Evolutionary conservation across 1,284 basidiomycete genomes (phyloP).

Genomic region (Cutaneotrichosporon cutaneum): DNA sequence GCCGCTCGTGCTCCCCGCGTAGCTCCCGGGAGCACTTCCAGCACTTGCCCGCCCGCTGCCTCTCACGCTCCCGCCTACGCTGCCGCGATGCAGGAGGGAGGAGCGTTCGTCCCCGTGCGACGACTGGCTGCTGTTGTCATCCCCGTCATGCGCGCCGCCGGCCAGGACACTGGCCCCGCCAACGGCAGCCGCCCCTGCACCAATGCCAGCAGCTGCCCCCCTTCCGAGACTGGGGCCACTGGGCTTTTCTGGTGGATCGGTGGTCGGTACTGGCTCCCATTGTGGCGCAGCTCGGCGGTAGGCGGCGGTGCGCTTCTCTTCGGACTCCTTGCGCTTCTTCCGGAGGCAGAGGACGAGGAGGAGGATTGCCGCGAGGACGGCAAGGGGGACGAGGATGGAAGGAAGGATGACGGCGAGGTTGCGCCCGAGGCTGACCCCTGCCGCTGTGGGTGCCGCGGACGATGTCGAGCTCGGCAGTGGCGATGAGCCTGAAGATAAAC

Average conservation of each 20-base stretch:
- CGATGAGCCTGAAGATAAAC: neutral
- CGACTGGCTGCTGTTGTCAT: slow-evolving; percentile 3
- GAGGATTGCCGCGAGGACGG: neutral
- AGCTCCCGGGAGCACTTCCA: neutral
- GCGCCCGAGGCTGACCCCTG: neutral
- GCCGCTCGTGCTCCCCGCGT: slow-evolving; percentile 9
- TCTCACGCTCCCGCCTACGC: slow-evolving; percentile 5
- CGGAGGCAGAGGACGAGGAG: slow-evolving; percentile 6
- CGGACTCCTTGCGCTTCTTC: slow-evolving; percentile 1
- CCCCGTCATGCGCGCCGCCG: neutral
- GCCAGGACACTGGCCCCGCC: neutral
- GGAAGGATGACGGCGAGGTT: slow-evolving; percentile 13
- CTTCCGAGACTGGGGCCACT: neutral
- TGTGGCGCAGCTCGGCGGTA: neutral
- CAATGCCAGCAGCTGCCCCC: slow-evolving; percentile 2
- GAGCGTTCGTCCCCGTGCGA: slow-evolving; percentile 5
- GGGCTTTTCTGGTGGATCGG: slow-evolving; percentile 12
- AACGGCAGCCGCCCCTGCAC: slow-evolving; percentile 4
- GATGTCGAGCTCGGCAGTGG: neutral
- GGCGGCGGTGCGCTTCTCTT: neutral
- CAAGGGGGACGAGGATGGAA: slow-evolving; percentile 13
- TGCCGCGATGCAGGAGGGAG: slow-evolving; percentile 2
- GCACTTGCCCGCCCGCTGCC: neutral
- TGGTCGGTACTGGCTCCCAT: slow-evolving; percentile 8
- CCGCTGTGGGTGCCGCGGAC: neutral